phyloP scores from a whole-genome alignment of 2,329 filamentous ascomycete genomes.

The Sporothrix curviconia region DNA sequence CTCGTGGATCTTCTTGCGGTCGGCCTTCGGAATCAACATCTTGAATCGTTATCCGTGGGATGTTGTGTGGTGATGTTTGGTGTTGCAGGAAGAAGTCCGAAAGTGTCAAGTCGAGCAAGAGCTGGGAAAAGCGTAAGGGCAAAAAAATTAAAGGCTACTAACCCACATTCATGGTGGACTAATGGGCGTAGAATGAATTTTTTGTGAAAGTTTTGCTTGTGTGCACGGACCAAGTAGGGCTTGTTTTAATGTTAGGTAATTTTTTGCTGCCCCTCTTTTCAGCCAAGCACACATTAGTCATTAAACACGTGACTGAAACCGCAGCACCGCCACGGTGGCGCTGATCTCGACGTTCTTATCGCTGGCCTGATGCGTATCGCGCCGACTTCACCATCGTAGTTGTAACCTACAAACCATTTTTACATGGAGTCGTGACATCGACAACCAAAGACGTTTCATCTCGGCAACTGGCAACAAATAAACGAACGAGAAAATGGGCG shows the following conservation, averaged over 20 bases:
- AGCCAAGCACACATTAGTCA: not conserved
- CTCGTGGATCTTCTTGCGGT: constrained; percentile 99
- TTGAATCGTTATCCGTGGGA: constrained; percentile 37
- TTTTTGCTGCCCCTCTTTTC: not conserved
- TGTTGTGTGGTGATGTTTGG: constrained; percentile 29
- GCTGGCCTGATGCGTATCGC: too few species aligned
- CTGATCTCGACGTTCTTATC: too few species aligned
- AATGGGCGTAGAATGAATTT: constrained; percentile 9
- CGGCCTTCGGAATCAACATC: constrained; percentile 99
- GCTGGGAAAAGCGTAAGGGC: constrained; percentile 3
- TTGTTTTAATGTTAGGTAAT: constrained; percentile 11
- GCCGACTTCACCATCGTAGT: too few species aligned
- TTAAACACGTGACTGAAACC: not conserved
- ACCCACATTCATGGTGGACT: constrained; percentile 3
- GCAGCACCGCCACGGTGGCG: not conserved
- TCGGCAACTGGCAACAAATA: too few species aligned
- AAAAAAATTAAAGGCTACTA: constrained; percentile 13
- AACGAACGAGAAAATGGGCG: constrained; percentile 8
- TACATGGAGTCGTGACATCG: not conserved
- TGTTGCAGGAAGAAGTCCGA: constrained; percentile 12
- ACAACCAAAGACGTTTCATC: too few species aligned
- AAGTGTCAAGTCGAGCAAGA: constrained; percentile 7
- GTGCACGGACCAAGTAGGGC: constrained; percentile 21
- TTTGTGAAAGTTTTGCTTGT: constrained; percentile 17
- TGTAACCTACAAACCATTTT: too few species aligned